Conservation (phyloP, 1,284 basidiomycete genomes). For the Heterobasidion occidentale region DNA sequence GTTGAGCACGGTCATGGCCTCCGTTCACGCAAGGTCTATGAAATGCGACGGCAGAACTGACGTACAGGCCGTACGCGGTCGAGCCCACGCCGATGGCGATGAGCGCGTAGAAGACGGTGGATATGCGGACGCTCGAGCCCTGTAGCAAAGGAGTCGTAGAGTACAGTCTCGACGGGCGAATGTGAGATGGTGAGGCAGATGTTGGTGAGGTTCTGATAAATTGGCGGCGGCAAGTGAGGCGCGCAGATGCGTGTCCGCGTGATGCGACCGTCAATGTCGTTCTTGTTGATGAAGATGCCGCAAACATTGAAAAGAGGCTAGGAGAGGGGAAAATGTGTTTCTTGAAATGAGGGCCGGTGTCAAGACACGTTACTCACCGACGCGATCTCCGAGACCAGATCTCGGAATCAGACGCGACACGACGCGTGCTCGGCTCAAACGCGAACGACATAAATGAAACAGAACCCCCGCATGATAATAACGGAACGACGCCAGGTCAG, state of each 20-base stretch:
- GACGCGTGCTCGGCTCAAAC: too few species aligned
- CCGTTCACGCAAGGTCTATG: background rate
- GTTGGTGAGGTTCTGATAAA: background rate
- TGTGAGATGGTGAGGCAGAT: background rate
- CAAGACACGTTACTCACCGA: too few species aligned
- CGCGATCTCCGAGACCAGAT: too few species aligned
- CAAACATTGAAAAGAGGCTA: too few species aligned
- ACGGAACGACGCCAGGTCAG: too few species aligned
- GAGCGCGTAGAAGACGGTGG: conserved; percentile 1
- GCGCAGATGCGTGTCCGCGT: background rate
- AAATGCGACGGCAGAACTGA: background rate
- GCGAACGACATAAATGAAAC: too few species aligned
- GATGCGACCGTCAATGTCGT: too few species aligned
- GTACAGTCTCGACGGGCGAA: background rate
- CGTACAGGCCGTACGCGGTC: conserved; percentile 4
- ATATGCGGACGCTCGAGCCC: conserved; percentile 1
- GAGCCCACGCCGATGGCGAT: background rate
- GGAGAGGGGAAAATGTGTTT: too few species aligned
- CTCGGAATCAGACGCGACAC: too few species aligned
- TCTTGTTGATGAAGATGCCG: too few species aligned
- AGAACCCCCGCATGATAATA: too few species aligned
- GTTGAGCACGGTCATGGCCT: conserved; percentile 5
- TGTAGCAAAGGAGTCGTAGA: background rate
- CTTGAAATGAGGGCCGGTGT: too few species aligned
- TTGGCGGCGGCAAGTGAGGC: background rate